Evolutionary conservation across 2,329 filamentous ascomycete species (phyloP), one percentile per base, ranked within the genome.

Genomic region (Fusarium temperatum): DNA sequence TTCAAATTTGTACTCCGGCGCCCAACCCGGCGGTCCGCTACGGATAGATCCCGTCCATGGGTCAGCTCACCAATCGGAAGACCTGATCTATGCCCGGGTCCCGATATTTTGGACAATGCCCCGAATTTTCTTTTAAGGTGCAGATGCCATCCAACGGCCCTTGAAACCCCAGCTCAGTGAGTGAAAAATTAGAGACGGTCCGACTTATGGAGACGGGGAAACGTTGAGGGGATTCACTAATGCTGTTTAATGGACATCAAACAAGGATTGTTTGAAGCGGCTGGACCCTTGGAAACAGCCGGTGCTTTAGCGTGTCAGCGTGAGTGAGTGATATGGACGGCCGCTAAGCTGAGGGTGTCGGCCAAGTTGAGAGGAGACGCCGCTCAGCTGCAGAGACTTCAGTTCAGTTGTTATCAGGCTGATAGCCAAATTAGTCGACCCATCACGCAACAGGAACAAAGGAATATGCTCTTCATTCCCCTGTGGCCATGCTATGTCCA

Each of bases 401-500:
- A 63, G 48, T 44, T 61, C 50, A 44, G 30, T 28, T 50, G 22
- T 67, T 44, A 63, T 44, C 51, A 72, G 45, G 45, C 15, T 26
- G 48, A 28, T 60, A 54, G 28, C 30, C 24, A 38, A 35, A 55
- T 61, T 66, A 60, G 42, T 42, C 24, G 35, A 47, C 36, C 45
- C 35, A n/a, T 24, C 48, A 39, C 38, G 30, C 47, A 47, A 32
- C 55, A 35, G 36, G 39, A 35, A 22, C 18, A 38, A 26, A 53
- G 39, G 14, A 11, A 36, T 39, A 32, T 20, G 36, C 24, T 39
- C 20, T 26, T 35, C 24, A 53, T 51, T 44, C 44, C 53, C 62
- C 72, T 35, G 18, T 62, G 54, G 62, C 45, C 57, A 58, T 65
- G 73, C 75, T 72, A 75, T 60, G 66, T 70, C 63, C 75, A 77